Evolutionary conservation across 2,329 filamentous ascomycete genomes (phyloP), one percentile per base, ranked within the genome.

Genomic region (Pseudogymnoascus sp.): DNA sequence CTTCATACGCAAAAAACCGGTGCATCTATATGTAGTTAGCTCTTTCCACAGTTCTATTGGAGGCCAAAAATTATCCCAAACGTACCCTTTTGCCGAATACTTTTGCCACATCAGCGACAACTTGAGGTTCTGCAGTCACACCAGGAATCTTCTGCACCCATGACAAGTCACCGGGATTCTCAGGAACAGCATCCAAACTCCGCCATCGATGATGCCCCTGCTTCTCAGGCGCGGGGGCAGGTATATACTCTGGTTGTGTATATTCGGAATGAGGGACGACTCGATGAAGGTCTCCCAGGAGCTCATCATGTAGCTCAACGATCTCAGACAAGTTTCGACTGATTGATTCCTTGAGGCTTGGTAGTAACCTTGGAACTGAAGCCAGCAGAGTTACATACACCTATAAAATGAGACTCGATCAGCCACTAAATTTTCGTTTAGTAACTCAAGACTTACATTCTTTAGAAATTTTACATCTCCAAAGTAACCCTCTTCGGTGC

Each of bases 401-500:
- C 89, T 91, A 67, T 7, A 4, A 21, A 21, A 21, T 6, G 12
- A 4, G 33, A 58, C 69, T 77, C 76, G 61, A 76, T 76, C 76
- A 63, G 31, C 12, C 29, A 60, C 2, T 10, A 10, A 13, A 25
- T 9, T 35, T 21, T 8, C 31, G 13, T n/a, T n/a, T 33, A 6
- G 7, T 3, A 55, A 21, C 29, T 35, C 15, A 12, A 33, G 41
- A 70, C 85, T 71, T 77, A 93, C 92, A 75, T 95, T 92, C 72
- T 89, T 88, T 63, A 97, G 79, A 66, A 94, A 91, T 68, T 91
- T 91, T 63, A 97, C 75, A 69, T 96, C 93, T 13, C 87, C 85
- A 68, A 97, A 87, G 72, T 97, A 97, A 69, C 88, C 85, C 72
- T 94, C 89, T 74, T 97, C 94, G 0, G 92, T 96, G 62, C 78